Evolutionary conservation across 2,329 filamentous ascomycete species (phyloP), one percentile per base, ranked within the genome.

Genomic region (Bertia moriformis): DNA sequence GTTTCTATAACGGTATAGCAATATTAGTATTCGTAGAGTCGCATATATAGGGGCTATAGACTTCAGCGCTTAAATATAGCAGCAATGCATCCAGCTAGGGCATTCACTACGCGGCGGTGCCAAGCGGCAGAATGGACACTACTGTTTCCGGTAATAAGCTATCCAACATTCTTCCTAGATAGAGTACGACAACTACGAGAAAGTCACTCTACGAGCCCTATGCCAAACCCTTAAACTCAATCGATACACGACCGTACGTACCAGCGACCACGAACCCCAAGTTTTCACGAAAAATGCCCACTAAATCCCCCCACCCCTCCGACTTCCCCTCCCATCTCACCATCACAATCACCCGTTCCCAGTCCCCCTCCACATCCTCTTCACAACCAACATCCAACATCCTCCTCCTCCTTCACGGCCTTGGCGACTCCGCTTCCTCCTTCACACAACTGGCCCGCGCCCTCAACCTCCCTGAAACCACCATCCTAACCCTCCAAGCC

Each of bases 371-470:
- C 48, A 36, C 49, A 10, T 10, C 44, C 42, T 51, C 41, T 39
- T 39, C 59, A 40, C 57, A 64, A 15, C 53, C 59, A 3, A 56
- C 70, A 17, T 66, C 66, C 40, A 83, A 82, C 52, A 58, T 81
- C 44, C 67, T 83, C 33, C 57, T 83, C 49, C 68, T 83, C 22
- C 67, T 83, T 3, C 79, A 83, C 51, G 78, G 78, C 42, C 64
- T 83, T 14, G 79, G 79, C 38, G 79, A 83, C 53, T 74, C 66
- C 12, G 62, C 73, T 38, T 48, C 54, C 15, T 61, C 72, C 22
- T 83, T 83, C 55, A 66, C 66, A 18, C 60, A 57, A 15, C 69
- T 83, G 22, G 76, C 64, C 10, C 59, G 60, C 27, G 69, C 73
- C 40, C 58, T 83, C 41, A 63, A 66, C 41, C 67, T 84, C 3